These are phyloP conservation scores for Fonsecaea monophora DNA, from an alignment of 2,329 filamentous ascomycete species.

Conservation along the genomic window DNA sequence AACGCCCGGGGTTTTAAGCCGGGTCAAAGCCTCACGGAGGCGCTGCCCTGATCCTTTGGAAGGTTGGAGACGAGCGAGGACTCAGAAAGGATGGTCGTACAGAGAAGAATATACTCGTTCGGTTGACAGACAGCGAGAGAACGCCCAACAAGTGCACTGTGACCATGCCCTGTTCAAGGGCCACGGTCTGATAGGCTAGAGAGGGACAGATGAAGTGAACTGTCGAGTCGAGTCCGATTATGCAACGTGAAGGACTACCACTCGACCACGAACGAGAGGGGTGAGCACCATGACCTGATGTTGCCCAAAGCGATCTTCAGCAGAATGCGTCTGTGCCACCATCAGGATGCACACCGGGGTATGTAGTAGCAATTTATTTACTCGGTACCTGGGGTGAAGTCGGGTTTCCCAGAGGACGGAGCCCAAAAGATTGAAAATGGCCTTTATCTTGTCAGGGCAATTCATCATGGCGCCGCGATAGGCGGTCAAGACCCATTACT, in stretches of 20 bases:
- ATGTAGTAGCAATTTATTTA: background rate
- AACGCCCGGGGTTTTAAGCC: slow-evolving; percentile 21
- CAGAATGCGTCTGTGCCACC: background rate
- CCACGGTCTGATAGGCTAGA: slow-evolving; percentile 7
- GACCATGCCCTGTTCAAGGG: background rate
- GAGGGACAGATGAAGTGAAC: background rate
- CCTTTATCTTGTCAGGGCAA: slow-evolving; percentile 1
- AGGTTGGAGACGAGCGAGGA: background rate
- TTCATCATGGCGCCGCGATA: slow-evolving; percentile 6
- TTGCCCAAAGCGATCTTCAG: background rate
- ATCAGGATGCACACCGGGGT: background rate
- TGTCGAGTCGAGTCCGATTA: slow-evolving; percentile 6
- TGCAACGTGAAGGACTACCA: slow-evolving; percentile 16
- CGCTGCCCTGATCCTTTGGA: background rate
- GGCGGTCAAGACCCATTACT: slow-evolving; percentile 12
- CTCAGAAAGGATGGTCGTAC: slow-evolving; percentile 4
- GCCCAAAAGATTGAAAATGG: background rate
- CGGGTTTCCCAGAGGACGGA: background rate
- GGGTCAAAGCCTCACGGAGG: slow-evolving; percentile 21
- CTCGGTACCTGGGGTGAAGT: background rate
- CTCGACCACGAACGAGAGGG: slow-evolving; percentile 4
- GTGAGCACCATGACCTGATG: slow-evolving; percentile 3
- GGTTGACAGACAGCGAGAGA: background rate
- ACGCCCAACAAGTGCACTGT: slow-evolving; percentile 10
- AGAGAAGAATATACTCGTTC: slow-evolving; percentile 5